Base-by-base conservation (phyloP, 176 grass and related monocot genomes). In the Carex cristatella region DNA sequence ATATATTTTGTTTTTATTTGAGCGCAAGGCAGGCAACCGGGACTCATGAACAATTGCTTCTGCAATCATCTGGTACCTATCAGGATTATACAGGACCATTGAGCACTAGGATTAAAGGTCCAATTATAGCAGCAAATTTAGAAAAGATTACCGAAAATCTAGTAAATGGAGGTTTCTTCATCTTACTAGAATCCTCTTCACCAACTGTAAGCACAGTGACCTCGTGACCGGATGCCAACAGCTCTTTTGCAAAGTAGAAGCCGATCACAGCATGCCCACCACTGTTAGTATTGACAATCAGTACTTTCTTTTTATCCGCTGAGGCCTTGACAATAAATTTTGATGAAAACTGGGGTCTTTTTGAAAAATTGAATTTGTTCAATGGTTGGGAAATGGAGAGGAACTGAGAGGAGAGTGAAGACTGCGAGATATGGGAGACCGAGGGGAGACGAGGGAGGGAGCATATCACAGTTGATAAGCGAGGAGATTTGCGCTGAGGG, bases 201-300 rank as follows among this genome's bases (percentile, higher is more conserved):
- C 93, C 96, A 84, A 95, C 90, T 35, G 96, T 98, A 87, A 98
- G 88, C 81, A 98, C 88, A 44, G 91, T 98, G 71, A 95, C 96
- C 33, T 74, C 81, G 44, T 98, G 90, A 19, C 96, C 96, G 1
- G 89, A 86, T 15, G 75, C 81, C 30, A 98, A 90, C 12, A 95
- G 91, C 75, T 93, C 86, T 82, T 91, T 91, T 13, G 90, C 90
- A 33, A 95, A 84, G 87, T 95, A 89, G 88, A 99, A 99, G 67
- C 96, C 93, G 86, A 99, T 95, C 13, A 99, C 87, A 46, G 96
- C 91, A 61, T 95, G 96, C 18, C 93, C 96, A 0, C 93, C 96
- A 70, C 88, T 46, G 81, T 94, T 87, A 33, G 93, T 89, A 85
- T 94, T 99, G 56, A 99, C 83, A 59, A 99, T 81, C 69, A 94